Conservation (phyloP, 768 basidiomycete genomes). For the Boletus pseudo-olivaceus region DNA sequence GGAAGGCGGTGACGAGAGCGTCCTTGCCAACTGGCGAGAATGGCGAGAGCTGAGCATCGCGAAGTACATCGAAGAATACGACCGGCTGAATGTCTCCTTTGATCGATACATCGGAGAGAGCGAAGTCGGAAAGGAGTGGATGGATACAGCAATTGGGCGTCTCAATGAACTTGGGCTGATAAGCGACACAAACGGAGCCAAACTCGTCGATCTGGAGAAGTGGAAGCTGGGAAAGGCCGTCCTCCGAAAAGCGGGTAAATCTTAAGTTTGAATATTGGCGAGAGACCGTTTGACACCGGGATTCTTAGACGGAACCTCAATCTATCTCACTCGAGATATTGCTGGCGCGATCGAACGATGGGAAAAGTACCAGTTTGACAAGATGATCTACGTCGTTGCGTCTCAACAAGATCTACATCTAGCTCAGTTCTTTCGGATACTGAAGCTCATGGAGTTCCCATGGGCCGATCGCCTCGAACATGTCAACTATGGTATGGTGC, state of each 20-base stretch:
- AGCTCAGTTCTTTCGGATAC: slow-evolving; percentile 90
- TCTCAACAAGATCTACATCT: slow-evolving; percentile 86
- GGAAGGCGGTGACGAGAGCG: slow-evolving; percentile 87
- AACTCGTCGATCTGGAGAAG: slow-evolving; percentile 82
- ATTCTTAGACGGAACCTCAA: slow-evolving; percentile 79
- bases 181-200: slow-evolving; percentile 74
- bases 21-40: slow-evolving; percentile 83
- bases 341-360: slow-evolving; percentile 90
- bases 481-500: slow-evolving; percentile 88
- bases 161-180: slow-evolving; percentile 73
- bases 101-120: slow-evolving; percentile 93
- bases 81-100: slow-evolving; percentile 83
- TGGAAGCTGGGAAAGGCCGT: slow-evolving; percentile 92
- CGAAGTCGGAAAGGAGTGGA: slow-evolving; percentile 67
- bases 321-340: slow-evolving; percentile 94
- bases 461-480: slow-evolving; percentile 85
- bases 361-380: slow-evolving; percentile 86
- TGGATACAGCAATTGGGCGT: slow-evolving; percentile 65
- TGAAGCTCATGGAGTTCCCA: slow-evolving; percentile 83
- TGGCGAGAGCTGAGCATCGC: slow-evolving; percentile 91
- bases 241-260: slow-evolving; percentile 76
- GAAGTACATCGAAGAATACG: slow-evolving; percentile 87
- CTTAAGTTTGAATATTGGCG: too few species aligned
- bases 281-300: not conserved
- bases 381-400: slow-evolving; percentile 92